Evolutionary conservation across 257 asterid genomes (phyloP).

Genomic region (Solanum neorickii): DNA sequence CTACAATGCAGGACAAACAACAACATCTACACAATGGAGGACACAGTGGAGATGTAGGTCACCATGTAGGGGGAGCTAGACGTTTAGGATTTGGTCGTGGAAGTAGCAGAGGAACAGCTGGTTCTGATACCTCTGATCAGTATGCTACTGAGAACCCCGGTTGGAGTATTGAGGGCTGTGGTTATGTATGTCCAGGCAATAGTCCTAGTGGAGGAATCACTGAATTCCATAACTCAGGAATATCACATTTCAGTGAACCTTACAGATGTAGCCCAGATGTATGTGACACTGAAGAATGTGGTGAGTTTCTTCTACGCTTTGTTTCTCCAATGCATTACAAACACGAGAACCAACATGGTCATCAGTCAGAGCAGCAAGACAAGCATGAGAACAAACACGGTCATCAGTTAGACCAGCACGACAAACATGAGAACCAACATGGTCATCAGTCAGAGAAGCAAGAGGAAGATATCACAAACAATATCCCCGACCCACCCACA

Average conservation of each 20-base stretch:
- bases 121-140: not conserved
- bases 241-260: not conserved
- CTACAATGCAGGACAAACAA: not conserved
- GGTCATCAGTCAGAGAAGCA: not conserved
- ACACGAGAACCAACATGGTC: not conserved
- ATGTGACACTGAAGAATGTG: not conserved
- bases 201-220: not conserved
- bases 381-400: not conserved
- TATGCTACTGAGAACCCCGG: not conserved
- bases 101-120: too few relatives aligned
- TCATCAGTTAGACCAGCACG: not conserved
- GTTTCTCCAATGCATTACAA: not conserved
- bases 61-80: not conserved
- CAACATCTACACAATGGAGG: not conserved
- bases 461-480: not conserved
- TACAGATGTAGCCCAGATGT: conserved; percentile 1
- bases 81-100: not conserved
- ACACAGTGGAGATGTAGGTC: not conserved
- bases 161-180: not conserved
- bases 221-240: not conserved
- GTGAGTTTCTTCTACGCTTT: not conserved
- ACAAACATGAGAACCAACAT: not conserved
- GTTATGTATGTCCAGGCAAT: not conserved
- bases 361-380: not conserved
- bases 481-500: not conserved